Evolutionary conservation across 495 filamentous ascomycete species (phyloP).

Genomic region (Glonium stellatum): DNA sequence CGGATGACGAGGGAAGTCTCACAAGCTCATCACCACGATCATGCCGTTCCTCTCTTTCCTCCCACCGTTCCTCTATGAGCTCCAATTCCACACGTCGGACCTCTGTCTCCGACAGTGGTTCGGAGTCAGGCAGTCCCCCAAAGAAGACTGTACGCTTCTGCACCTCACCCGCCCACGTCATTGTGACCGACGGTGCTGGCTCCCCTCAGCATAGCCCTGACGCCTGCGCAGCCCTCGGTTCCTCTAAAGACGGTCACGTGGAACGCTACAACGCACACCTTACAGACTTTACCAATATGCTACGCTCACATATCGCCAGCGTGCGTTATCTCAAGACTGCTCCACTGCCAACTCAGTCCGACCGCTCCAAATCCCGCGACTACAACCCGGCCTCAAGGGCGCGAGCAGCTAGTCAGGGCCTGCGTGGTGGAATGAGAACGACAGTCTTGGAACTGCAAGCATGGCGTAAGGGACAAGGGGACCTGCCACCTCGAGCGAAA

Average conservation of each 20-base stretch:
- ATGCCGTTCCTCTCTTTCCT: slow-evolving; percentile 9
- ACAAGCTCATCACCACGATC: slow-evolving; percentile 1
- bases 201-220: not conserved
- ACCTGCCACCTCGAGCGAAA: slow-evolving; percentile 9
- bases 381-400: not conserved
- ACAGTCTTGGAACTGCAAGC: slow-evolving; percentile 1
- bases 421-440: not conserved
- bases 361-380: not conserved
- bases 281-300: not conserved
- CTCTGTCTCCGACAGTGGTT: slow-evolving; percentile 9
- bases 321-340: not conserved
- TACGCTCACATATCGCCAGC: not conserved
- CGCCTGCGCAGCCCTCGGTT: slow-evolving; percentile 3
- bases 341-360: not conserved
- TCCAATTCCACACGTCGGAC: slow-evolving; percentile 7
- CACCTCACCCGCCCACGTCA: slow-evolving; percentile 3
- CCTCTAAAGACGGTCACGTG: slow-evolving; percentile 2
- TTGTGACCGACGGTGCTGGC: slow-evolving; percentile 4
- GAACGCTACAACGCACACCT: slow-evolving; percentile 3
- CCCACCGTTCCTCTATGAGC: slow-evolving; percentile 10
- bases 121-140: slow-evolving; percentile 6
- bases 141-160: slow-evolving; percentile 1
- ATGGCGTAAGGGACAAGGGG: slow-evolving; percentile 2
- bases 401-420: not conserved
- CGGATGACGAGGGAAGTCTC: slow-evolving; percentile 5